phyloP scores from a whole-genome alignment of 108 stramenopile species.

The Skeletonema menzelii region DNA sequence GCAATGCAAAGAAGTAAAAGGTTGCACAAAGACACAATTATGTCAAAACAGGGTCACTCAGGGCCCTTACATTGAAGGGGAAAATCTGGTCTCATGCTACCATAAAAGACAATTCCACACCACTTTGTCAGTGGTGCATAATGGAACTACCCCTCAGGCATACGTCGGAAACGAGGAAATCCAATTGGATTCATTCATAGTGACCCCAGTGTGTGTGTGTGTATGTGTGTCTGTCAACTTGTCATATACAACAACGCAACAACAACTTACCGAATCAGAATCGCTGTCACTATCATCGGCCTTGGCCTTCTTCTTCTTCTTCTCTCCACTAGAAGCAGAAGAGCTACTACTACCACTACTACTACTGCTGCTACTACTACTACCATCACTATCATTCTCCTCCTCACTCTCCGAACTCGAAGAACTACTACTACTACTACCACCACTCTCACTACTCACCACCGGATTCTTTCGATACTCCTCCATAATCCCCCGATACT shows the following conservation, averaged over 20 bases:
- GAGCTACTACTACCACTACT: slow-evolving; percentile 15
- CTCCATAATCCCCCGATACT: slow-evolving; percentile 74
- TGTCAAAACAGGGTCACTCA: slow-evolving; percentile 26
- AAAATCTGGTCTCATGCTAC: slow-evolving; percentile 83
- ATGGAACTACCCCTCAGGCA: slow-evolving; percentile 30
- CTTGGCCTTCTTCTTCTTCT: slow-evolving; percentile 41
- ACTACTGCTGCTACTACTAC: slow-evolving; percentile 16
- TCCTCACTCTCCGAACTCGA: slow-evolving; percentile 35
- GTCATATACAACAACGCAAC: too few species aligned
- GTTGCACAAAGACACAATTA: neutral
- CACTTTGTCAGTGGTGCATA: slow-evolving; percentile 86
- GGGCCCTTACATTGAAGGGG: slow-evolving; percentile 29
- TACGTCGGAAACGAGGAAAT: slow-evolving; percentile 99
- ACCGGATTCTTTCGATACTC: slow-evolving; percentile 82
- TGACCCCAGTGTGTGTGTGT: neutral
- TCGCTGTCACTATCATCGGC: slow-evolving; percentile 25
- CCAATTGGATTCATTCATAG: slow-evolving; percentile 53
- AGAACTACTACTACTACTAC: slow-evolving; percentile 14
- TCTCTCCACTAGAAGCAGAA: slow-evolving; percentile 38
- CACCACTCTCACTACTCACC: slow-evolving; percentile 21
- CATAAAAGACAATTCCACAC: slow-evolving; percentile 36
- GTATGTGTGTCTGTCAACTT: neutral
- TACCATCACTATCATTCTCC: slow-evolving; percentile 36
- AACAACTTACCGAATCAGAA: slow-evolving; percentile 45
- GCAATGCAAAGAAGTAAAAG: slow-evolving; percentile 23